Evolutionary conservation across 1,139 yeast genomes (phyloP), one percentile per base, ranked within the genome.

Genomic region (Zygoascus hellenicus): DNA sequence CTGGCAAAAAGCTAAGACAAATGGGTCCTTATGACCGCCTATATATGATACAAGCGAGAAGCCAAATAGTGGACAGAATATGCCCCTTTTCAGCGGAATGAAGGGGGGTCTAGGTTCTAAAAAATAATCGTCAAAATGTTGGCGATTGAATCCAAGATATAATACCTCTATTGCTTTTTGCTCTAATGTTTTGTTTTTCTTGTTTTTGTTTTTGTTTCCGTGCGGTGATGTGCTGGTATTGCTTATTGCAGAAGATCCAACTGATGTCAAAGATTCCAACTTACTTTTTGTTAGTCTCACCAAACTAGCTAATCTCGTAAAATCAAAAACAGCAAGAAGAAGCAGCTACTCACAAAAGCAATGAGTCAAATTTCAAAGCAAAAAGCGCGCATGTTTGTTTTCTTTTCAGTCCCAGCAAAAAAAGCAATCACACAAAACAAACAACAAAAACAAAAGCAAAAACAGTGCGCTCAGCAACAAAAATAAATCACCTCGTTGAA

Each of bases 101-200:
- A 36, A 36, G 39, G 39, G 38, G 39, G 39, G 13, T 36, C 39
- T 19, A 34, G 37, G 16, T 9, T 22, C 4, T 5, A 17, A 36
- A 36, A 36, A 36, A 36, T 19, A 19, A 36, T 19, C 22, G 22
- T 36, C 29, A 13, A 10, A 11, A 29, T n/a, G 19, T 19, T 5
- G 15, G 39, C 39, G 39, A 36, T 29, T 36, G 19, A 36, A 36
- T 36, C 29, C 36, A n/a, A 36, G 39, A 36, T 36, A 36, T 36
- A 36, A 36, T 36, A 36, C 39, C 26, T 22, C 26, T 22, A 22
- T 22, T 22, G 26, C 26, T 22, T 22, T 22, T 22, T 22, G 26
- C 7, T 22, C 7, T 22, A 7, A 22, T 19, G 13, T 19, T 17
- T 36, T 36, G 29, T 17, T 36, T 36, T 36, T 36, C 30, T 29